Evolutionary conservation across 768 basidiomycete species (phyloP).

Genomic region (Lentinus tigrinus): DNA sequence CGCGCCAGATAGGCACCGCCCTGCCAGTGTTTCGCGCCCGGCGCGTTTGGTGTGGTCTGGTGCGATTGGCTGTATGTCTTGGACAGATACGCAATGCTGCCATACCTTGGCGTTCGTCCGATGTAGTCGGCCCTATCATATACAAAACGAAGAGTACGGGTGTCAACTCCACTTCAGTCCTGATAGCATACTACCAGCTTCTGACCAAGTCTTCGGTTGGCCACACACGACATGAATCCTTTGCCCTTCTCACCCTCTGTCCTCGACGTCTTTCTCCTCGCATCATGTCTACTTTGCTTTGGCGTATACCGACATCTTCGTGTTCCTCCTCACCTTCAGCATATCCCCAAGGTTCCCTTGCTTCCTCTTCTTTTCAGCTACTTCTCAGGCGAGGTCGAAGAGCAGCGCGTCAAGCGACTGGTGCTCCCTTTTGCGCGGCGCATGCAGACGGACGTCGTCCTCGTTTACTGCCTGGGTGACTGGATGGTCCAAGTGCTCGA

Average conservation of each 20-base stretch:
- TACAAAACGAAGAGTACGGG: too few species aligned
- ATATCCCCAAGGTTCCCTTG: slow-evolving; percentile 8
- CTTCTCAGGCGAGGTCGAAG: slow-evolving; percentile 31
- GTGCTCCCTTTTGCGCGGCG: slow-evolving; percentile 36
- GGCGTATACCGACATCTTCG: neutral
- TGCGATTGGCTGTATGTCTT: too few species aligned
- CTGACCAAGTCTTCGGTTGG: too few species aligned
- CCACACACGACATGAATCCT: too few species aligned
- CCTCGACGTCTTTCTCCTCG: neutral
- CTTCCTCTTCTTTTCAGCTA: slow-evolving; percentile 3
- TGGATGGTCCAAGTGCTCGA: slow-evolving; percentile 44
- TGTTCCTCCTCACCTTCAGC: slow-evolving; percentile 6
- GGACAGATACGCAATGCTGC: too few species aligned
- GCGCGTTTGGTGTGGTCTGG: too few species aligned
- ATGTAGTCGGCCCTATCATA: too few species aligned
- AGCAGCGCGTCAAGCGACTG: slow-evolving; percentile 33
- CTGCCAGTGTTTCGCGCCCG: too few species aligned
- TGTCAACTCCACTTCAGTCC: too few species aligned
- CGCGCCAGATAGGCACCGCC: too few species aligned
- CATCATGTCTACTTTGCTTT: neutral
- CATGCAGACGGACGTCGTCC: slow-evolving; percentile 32
- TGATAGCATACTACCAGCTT: too few species aligned
- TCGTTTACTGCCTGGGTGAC: slow-evolving; percentile 39
- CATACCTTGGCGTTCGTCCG: too few species aligned
- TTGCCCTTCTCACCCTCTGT: neutral